Base-by-base conservation (phyloP, 352 stramenopile species). In the Globisporangium solare region DNA sequence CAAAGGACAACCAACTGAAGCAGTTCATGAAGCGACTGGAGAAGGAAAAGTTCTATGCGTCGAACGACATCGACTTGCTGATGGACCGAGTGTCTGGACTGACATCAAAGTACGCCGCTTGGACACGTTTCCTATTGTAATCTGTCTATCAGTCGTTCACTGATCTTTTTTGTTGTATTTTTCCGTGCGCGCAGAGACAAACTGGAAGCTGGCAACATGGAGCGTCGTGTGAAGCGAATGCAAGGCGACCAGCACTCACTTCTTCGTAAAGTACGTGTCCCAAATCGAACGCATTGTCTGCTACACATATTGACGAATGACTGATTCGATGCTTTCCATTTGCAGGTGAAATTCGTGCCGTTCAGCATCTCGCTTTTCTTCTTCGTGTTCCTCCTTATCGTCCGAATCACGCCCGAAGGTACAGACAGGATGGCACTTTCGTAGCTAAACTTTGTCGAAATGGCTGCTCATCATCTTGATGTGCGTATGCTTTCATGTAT, bases 121-220 rank as follows among this genome's bases (percentile, higher is more conserved):
- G 27, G 27, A 6, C 8, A 35, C 45, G 15, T n/a, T 20, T 70
- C 47, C 27, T 46, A 62, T 20, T 48, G 60, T 15, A 48, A 64
- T 21, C 47, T 62, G 47, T 54, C 31, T 22, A 21, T 31, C 17
- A 3, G 40, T n/a, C 10, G 46, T 12, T n/a, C 24, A 31, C 32
- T 48, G 31, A 47, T 18, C 21, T 1, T 18, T 21, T 11, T 48
- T 6, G 41, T 61, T 21, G 49, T n/a, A 7, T 51, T 17, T 35
- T 10, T 35, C 27, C 27, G 4, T 35, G 27, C 27, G 27, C 10
- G 5, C 11, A 89, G 79, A 54, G 85, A 95, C 61, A 95, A 95
- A 45, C 67, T 95, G 21, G 85, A 95, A 55, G 74, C 81, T 21
- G 85, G 85, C n/a, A 95, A 93, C 63, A 89, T 95, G 78, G 85